These are phyloP conservation scores for Pogostemon cablin DNA, from an alignment of 257 asterid genomes.

Conservation along the genomic window DNA sequence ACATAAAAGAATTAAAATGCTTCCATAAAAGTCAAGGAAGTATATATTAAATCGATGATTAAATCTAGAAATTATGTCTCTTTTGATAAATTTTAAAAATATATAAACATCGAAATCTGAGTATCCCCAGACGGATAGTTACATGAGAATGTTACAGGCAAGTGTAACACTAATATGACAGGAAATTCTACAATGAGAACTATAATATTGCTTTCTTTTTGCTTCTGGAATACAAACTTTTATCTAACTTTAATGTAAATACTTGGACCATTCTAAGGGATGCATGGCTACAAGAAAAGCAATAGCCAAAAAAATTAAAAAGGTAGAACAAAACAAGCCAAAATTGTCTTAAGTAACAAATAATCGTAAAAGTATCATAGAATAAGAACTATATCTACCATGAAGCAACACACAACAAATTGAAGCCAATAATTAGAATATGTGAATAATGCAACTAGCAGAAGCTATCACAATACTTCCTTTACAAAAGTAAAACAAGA, in stretches of 20 bases:
- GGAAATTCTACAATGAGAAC: conserved; percentile 18
- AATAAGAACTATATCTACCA: neutral
- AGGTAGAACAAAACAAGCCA: conserved; percentile 17
- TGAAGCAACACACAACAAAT: conserved; percentile 6
- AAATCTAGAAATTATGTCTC: neutral
- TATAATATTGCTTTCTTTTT: neutral
- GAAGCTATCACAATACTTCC: conserved; percentile 21
- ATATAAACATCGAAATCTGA: neutral
- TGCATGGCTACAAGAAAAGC: conserved; percentile 11
- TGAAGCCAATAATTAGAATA: conserved; percentile 11
- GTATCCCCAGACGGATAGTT: neutral
- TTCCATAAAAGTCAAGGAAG: neutral
- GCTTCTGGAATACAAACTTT: neutral
- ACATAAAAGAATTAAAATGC: conserved; percentile 22
- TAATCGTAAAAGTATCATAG: neutral
- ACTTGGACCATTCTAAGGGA: neutral
- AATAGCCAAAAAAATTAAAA: conserved; percentile 19
- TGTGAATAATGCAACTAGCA: conserved; percentile 10
- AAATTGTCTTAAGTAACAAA: neutral
- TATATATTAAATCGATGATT: neutral
- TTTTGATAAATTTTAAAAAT: neutral
- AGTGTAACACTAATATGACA: conserved; percentile 11
- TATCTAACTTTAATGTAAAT: neutral
- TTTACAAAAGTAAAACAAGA: neutral
- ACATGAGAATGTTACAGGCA: conserved; percentile 5